phyloP scores from a whole-genome alignment of 108 stramenopile genomes.

The Cylindrotheca closterium region DNA sequence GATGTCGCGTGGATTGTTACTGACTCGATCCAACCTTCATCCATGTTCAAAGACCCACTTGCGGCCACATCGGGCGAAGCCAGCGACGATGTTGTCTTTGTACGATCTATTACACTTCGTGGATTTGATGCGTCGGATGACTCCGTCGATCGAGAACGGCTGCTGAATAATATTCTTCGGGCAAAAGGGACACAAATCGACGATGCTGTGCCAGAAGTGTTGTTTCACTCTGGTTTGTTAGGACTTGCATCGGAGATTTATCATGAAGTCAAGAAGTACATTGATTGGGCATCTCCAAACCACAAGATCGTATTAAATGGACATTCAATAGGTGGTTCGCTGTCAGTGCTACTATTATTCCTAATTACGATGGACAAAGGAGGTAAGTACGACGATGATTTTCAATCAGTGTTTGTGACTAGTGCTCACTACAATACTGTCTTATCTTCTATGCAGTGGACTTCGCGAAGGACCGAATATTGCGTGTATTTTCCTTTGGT shows the following conservation, averaged over 20 bases:
- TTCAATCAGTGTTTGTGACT: not conserved
- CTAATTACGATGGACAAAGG: slow-evolving; percentile 52
- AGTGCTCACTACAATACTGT: not conserved
- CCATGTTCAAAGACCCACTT: slow-evolving; percentile 1
- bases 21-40: slow-evolving; percentile 33
- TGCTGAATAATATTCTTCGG: slow-evolving; percentile 63
- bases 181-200: slow-evolving; percentile 24
- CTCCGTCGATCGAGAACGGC: slow-evolving; percentile 62
- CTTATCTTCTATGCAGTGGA: slow-evolving; percentile 17
- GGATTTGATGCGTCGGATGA: slow-evolving; percentile 91
- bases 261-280: slow-evolving; percentile 51
- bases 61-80: slow-evolving; percentile 1
- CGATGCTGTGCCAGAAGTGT: slow-evolving; percentile 30
- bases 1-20: slow-evolving; percentile 83
- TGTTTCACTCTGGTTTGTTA: slow-evolving; percentile 71
- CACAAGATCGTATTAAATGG: slow-evolving; percentile 77
- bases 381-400: slow-evolving; percentile 15
- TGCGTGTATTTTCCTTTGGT: slow-evolving; percentile 71
- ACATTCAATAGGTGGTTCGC: slow-evolving; percentile 84
- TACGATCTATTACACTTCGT: slow-evolving; percentile 75
- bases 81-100: slow-evolving; percentile 21
- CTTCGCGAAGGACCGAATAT: slow-evolving; percentile 50
- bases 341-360: slow-evolving; percentile 60
- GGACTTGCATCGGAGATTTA: slow-evolving; percentile 59
- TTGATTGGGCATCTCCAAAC: slow-evolving; percentile 59